Evolutionary conservation across 305 asterid species (phyloP).

Genomic region (Fraxinus paxiana): DNA sequence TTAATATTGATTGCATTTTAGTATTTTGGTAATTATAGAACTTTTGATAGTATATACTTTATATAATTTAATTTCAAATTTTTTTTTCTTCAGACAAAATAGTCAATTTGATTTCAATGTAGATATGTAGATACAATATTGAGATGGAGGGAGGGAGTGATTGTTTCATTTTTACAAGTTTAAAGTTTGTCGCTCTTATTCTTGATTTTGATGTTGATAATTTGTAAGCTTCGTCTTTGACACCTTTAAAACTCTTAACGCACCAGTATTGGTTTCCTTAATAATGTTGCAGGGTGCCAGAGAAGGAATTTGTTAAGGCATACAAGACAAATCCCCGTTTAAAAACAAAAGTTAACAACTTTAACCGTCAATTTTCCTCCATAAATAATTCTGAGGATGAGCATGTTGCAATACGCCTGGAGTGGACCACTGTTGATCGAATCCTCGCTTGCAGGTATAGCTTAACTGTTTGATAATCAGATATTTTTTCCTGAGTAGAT

Average conservation of each 20-base stretch:
- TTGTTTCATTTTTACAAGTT: slow-evolving; percentile 14
- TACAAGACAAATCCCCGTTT: slow-evolving; percentile 84
- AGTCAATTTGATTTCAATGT: slow-evolving; percentile 17
- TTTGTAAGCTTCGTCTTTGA: background rate
- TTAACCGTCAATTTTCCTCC: slow-evolving; percentile 67
- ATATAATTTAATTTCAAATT: background rate
- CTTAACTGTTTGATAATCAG: slow-evolving; percentile 14
- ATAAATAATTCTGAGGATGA: slow-evolving; percentile 71
- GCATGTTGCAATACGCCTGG: slow-evolving; percentile 73
- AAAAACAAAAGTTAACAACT: slow-evolving; percentile 78
- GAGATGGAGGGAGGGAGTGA: background rate
- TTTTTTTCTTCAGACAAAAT: slow-evolving; percentile 17
- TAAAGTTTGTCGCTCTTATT: slow-evolving; percentile 12
- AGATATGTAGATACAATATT: slow-evolving; percentile 2
- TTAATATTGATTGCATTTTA: slow-evolving; percentile 7
- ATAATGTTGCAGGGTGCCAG: slow-evolving; percentile 76
- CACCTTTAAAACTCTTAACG: background rate
- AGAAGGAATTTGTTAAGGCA: slow-evolving; percentile 72
- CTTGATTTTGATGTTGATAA: slow-evolving; percentile 17
- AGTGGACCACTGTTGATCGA: slow-evolving; percentile 94
- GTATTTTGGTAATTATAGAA: background rate
- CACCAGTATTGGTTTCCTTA: slow-evolving; percentile 10
- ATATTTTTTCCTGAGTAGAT: slow-evolving; percentile 5
- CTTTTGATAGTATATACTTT: background rate
- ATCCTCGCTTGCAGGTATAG: slow-evolving; percentile 76